phyloP scores from a whole-genome alignment of 176 grass and related monocot genomes.

The Triticum timopheevii region DNA sequence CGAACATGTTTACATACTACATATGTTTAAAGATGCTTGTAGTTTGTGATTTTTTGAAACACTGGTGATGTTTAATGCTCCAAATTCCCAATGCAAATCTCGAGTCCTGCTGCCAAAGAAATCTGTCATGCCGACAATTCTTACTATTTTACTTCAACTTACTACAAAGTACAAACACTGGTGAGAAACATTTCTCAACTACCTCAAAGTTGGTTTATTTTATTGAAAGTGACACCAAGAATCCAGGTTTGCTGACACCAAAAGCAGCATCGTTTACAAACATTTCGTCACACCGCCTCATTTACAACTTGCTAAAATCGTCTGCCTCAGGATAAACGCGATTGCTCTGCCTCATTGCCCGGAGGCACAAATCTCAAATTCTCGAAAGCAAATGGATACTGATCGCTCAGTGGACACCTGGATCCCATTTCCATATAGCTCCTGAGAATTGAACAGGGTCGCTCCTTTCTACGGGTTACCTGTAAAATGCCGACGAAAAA shows the following conservation, averaged over 20 bases:
- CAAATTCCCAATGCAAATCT: not conserved
- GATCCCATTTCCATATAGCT: conserved; percentile 50
- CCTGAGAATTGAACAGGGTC: conserved; percentile 46
- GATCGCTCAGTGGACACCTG: conserved; percentile 49
- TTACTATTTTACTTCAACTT: not conserved
- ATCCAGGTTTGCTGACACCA: not conserved
- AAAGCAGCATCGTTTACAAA: not conserved
- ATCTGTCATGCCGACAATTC: not conserved
- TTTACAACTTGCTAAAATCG: not conserved
- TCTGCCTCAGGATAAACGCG: not conserved
- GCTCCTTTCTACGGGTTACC: conserved; percentile 46
- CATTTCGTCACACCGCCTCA: not conserved
- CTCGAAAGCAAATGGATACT: not conserved
- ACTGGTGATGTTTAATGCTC: not conserved
- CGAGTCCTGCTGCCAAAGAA: not conserved
- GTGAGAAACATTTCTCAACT: conserved; percentile 5
- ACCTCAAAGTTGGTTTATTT: not conserved
- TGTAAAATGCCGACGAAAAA: conserved; percentile 7
- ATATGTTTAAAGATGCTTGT: not conserved
- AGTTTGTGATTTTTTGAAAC: not conserved
- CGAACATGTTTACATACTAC: not conserved
- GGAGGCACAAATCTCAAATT: not conserved
- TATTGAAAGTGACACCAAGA: not conserved
- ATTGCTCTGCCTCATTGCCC: not conserved
- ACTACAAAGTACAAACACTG: not conserved